phyloP scores from a whole-genome alignment of 108 stramenopile species.

The Nitzschia sp. region DNA sequence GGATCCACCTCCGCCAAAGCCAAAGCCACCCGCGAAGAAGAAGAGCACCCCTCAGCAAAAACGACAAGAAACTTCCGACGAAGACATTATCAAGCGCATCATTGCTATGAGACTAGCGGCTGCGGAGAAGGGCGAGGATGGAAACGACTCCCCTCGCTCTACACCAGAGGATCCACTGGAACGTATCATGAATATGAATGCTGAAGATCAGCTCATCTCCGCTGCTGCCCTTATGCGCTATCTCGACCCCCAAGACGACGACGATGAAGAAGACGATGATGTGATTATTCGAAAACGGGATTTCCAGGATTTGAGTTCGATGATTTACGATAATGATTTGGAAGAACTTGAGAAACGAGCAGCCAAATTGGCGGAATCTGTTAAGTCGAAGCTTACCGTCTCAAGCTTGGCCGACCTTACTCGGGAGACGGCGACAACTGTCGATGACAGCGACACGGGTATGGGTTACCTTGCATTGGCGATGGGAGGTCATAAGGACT shows the following conservation, averaged over 20 bases:
- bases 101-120: conserved; percentile 4
- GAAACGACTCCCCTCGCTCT: neutral
- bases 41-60: too few species aligned
- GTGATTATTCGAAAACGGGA: conserved; percentile 15
- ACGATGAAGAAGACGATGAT: conserved; percentile 13
- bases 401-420: conserved; percentile 17
- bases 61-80: neutral
- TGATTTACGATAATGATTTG: conserved; percentile 22
- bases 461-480: conserved; percentile 10
- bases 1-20: too few species aligned
- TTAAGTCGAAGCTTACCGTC: conserved; percentile 5
- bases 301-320: conserved; percentile 5
- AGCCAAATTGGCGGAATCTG: neutral
- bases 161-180: conserved; percentile 17
- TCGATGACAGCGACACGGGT: conserved; percentile 3
- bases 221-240: conserved; percentile 1
- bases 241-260: neutral
- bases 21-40: too few species aligned
- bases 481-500: conserved; percentile 15
- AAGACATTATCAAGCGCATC: conserved; percentile 13
- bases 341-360: conserved; percentile 10
- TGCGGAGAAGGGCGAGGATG: conserved; percentile 8
- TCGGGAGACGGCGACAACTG: conserved; percentile 2
- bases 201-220: neutral
- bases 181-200: conserved; percentile 22